These are phyloP conservation scores for Spiromastix sp. DNA, from an alignment of 2,329 filamentous ascomycete genomes.

Conservation along the genomic window DNA sequence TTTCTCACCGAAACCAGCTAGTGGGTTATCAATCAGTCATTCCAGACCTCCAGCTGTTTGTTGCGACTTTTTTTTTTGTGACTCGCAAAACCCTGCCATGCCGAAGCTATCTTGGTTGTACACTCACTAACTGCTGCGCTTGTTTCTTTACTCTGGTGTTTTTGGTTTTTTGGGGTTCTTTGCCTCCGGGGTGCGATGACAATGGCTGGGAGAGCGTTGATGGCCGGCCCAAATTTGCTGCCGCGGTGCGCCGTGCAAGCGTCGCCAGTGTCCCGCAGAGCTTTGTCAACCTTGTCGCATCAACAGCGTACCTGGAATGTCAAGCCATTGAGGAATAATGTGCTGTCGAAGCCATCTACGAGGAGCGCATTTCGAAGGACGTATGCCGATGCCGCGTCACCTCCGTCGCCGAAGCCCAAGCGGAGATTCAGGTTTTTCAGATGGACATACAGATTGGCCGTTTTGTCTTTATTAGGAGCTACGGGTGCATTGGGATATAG, in stretches of 20 bases:
- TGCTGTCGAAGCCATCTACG: conserved; percentile 15
- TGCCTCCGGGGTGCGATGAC: no score
- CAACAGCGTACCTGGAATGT: conserved; percentile 17
- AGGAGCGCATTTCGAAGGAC: conserved; percentile 34
- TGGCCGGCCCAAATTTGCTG: conserved; percentile 24
- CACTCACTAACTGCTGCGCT: no score
- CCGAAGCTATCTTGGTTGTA: no score
- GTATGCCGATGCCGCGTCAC: conserved; percentile 39
- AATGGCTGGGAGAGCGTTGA: conserved; percentile 26
- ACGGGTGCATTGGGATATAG: conserved; percentile 65
- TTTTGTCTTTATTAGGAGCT: conserved; percentile 60
- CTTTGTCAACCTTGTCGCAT: conserved; percentile 21
- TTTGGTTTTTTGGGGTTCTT: no score
- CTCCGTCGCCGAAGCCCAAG: conserved; percentile 31
- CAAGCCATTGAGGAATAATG: conserved; percentile 17
- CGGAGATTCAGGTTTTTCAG: conserved; percentile 60
- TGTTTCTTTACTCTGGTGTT: no score
- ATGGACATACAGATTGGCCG: conserved; percentile 76
- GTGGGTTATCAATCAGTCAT: no score
- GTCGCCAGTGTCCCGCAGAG: conserved; percentile 27
- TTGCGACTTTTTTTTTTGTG: no score
- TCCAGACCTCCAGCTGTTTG: no score
- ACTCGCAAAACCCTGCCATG: no score
- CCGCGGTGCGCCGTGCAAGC: conserved; percentile 23
- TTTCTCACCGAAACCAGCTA: no score